phyloP scores from a whole-genome alignment of 441 rosid species.

The Hura crepitans region DNA sequence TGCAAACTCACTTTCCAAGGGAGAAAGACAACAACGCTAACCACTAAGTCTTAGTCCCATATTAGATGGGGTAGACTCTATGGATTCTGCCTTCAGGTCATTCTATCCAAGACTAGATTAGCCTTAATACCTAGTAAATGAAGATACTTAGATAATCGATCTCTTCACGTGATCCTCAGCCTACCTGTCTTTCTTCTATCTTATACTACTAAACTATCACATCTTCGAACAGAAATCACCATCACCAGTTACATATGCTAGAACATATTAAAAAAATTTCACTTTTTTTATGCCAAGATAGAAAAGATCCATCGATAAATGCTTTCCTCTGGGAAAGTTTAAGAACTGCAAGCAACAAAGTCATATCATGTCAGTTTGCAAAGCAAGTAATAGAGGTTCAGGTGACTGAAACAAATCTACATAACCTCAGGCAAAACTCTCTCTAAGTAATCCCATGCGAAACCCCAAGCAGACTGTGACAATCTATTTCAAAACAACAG shows the following conservation, averaged over 20 bases:
- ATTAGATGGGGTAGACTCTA: too few species aligned
- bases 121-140: too few species aligned
- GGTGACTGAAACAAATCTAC: slow-evolving; percentile 7
- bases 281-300: neutral
- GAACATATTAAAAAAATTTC: neutral
- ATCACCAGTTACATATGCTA: neutral
- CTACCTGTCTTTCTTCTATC: too few species aligned
- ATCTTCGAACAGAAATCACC: neutral
- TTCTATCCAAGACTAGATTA: too few species aligned
- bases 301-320: neutral
- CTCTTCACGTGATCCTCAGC: too few species aligned
- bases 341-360: neutral
- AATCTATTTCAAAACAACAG: neutral
- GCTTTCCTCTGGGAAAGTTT: neutral
- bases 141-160: too few species aligned
- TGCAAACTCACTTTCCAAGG: neutral
- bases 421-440: neutral
- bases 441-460: neutral
- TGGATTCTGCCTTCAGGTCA: too few species aligned
- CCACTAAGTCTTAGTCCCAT: too few species aligned
- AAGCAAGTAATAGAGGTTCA: neutral
- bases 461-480: neutral
- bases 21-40: neutral
- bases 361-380: neutral
- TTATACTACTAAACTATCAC: neutral